These are phyloP conservation scores for Pisolithus orientalis DNA, from an alignment of 768 basidiomycete species.

Conservation along the genomic window DNA sequence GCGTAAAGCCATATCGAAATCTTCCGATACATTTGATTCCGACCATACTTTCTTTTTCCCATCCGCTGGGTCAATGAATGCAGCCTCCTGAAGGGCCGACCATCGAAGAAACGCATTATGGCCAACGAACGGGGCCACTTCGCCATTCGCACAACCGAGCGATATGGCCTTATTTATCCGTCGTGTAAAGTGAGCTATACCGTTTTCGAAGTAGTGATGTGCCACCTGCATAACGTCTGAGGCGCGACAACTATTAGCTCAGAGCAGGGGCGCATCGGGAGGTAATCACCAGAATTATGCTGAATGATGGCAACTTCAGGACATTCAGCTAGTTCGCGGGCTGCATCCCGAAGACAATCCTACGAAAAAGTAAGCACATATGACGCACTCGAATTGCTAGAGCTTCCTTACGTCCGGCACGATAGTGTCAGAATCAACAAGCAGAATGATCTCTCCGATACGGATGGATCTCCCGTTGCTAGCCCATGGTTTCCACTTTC, in stretches of 20 bases:
- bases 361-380: slow-evolving; percentile 76
- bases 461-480: slow-evolving; percentile 69
- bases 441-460: slow-evolving; percentile 72
- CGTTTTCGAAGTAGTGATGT: slow-evolving; percentile 86
- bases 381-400: slow-evolving; percentile 55
- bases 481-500: slow-evolving; percentile 68
- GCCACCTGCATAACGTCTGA: slow-evolving; percentile 87
- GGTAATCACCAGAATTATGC: slow-evolving; percentile 63
- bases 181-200: slow-evolving; percentile 81
- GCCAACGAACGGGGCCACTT: slow-evolving; percentile 73
- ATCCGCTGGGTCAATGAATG: slow-evolving; percentile 49
- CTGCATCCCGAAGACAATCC: slow-evolving; percentile 86
- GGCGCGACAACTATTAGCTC: background rate
- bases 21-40: slow-evolving; percentile 59
- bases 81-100: slow-evolving; percentile 83
- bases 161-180: slow-evolving; percentile 82
- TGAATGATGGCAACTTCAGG: slow-evolving; percentile 91
- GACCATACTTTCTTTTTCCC: slow-evolving; percentile 72
- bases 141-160: slow-evolving; percentile 74
- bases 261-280: background rate
- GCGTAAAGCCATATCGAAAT: slow-evolving; percentile 62
- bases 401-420: slow-evolving; percentile 55
- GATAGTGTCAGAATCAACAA: slow-evolving; percentile 76
- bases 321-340: slow-evolving; percentile 69
- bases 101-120: slow-evolving; percentile 89